Base-by-base conservation (phyloP, 1,284 basidiomycete species). In the Austroboletus novae-zelandiae region DNA sequence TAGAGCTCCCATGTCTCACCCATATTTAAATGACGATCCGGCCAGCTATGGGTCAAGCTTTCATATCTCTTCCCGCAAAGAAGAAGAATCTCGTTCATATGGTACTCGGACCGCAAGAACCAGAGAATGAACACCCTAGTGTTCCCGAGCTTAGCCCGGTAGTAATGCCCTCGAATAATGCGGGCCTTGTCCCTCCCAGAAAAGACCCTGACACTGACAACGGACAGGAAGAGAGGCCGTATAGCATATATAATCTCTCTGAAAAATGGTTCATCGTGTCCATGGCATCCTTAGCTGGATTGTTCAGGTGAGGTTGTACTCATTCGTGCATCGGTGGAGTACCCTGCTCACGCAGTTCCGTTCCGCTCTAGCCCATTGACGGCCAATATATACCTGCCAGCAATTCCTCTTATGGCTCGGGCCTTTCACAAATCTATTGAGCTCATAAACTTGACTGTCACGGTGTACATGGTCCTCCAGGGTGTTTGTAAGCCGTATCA, bases 381-480 rank as follows among this genome's bases (percentile, higher is more conserved):
- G 3, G 77, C 84, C 5, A 90, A 84, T 53, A 84, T 89, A 50
- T 92, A 89, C 63, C 80, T 90, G 53, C 88, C 89, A 9, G 86
- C 85, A 4, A 84, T 92, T 43, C 89, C 88, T 0, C 74, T 77
- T 2, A 73, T 92, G 23, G 74, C 84, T 0, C 52, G 57, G 5
- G 84, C 74, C 2, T 88, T 92, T 54, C 57, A 82, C 56, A 80
- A 83, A 52, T 79, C 82, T 0, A 74, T 76, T 3, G 85, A 89
- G 57, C 68, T 83, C 17, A 87, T 90, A 40, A 89, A 91, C 59
- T 61, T 91, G 32, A 88, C 87, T 1, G 84, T 91, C 25, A 91
- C 88, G 0, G 78, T 87, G 50, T 89, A 91, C 64, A 83, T 91
- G 80, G 71, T 90, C 31, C 71, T 90, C 23, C 89, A 93, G 69